Base-by-base conservation (phyloP, 23 red algal genomes). In the Gracilaria gracilis region DNA sequence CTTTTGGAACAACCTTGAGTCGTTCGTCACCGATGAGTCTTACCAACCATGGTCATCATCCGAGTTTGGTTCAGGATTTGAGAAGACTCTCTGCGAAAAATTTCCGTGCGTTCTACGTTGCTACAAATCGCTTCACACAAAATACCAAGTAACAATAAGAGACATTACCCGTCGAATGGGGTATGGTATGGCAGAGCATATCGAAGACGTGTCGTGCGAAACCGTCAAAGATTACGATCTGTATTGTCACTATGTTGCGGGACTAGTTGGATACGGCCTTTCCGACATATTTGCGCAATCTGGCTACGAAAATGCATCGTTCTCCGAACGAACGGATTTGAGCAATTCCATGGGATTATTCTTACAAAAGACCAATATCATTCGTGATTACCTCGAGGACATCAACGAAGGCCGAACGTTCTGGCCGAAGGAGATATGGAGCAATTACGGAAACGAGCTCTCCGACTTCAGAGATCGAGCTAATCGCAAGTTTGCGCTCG, bases 341-440 rank as follows among this genome's bases (percentile, higher is more conserved):
- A 81, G 90, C 78, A 99, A 95, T 66, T 96, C 94, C 7, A 99
- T 99, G 97, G 97, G 97, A 55, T 78, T 96, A 38, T 99, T 99
- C 80, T 79, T 99, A 64, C 97, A 99, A 81, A 99, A 99, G 77
- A 96, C 94, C 35, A 99, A 99, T 62, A 99, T 99, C 75, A 95
- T 99, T 33, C 93, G 97, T 13, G 97, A 99, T 61, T 99, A 94
- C 51, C 80, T 95, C 34, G 97, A 99, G 65, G 97, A 99, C 92
- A 67, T 91, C 23, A 51, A 66, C 24, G 97, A 99, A 54, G 97
- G 87, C 16, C 91, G 97, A 39, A 99, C 97, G 28, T 99, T 99
- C 74, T 99, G 97, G 97, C 97, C 97, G 12, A 74, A 69, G 42
- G 97, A 99, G 48, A 89, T 99, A 33, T 99, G 97, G 97, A 75